Base-by-base conservation (phyloP, 192 early-diverging fungal genomes). In the Pilobolus umbonatus region DNA sequence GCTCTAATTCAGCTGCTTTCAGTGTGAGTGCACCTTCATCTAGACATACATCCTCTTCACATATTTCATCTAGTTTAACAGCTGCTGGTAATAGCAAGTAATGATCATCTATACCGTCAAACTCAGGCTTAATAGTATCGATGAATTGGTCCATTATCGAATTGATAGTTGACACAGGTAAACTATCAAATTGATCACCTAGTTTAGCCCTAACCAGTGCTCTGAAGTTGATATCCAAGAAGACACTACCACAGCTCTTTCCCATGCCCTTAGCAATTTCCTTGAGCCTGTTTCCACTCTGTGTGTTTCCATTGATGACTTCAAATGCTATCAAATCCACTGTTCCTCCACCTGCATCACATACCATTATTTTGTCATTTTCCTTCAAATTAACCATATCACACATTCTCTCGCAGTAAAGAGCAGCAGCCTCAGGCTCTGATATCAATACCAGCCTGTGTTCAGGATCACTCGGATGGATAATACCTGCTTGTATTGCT, bases 301-400 rank as follows among this genome's bases (percentile, higher is more conserved):
- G 52, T 22, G 34, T 21, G 6, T 14, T 36, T 8, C 26, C 54
- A 34, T 68, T 61, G 15, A 56, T 62, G n/a, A 75, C 62, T 58
- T 79, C 70, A 68, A 79, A 79, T 28, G 73, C 73, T 17, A 79
- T 79, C 44, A 79, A 45, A 64, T 79, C 77, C 14, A 79, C 74
- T 1, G 77, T 79, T 26, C 77, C 77, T 28, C 77, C 77, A 51
- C 77, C 77, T 19, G 74, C 74, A 55, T 79, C 77, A 25, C 74
- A 75, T 30, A 79, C 69, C 67, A 76, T 74, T 43, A 79, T 72
- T 21, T 69, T 57, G 49, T 79, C 66, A 4, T 68, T 71, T 17
- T 59, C 45, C 6, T 24, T 35, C 25, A 79, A 50, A 48, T 79
- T 63, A 35, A 75, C 62, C 29, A 70, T 67, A 5, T 73, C 71